Evolutionary conservation across 352 stramenopile species (phyloP).

Genomic region (Phytopythium aichiense): DNA sequence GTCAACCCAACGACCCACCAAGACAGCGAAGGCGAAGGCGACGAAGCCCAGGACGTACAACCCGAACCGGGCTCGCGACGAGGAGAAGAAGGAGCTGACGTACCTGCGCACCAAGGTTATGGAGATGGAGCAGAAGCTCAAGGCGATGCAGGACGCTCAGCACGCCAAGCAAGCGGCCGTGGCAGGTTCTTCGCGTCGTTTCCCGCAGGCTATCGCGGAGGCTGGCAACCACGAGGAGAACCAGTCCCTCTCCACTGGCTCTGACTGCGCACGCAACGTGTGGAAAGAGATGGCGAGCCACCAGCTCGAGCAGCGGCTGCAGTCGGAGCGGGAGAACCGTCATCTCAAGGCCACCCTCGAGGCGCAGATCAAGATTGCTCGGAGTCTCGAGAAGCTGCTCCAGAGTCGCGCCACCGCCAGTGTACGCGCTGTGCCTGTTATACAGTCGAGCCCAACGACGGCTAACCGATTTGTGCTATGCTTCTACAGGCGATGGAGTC

Average conservation of each 20-base stretch:
- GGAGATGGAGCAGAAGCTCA: slow-evolving; percentile 36
- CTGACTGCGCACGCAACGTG: slow-evolving; percentile 13
- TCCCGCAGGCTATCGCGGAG: neutral
- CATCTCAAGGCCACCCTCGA: slow-evolving; percentile 47
- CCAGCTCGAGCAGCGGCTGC: slow-evolving; percentile 36
- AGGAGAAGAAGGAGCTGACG: slow-evolving; percentile 34
- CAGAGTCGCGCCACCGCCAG: slow-evolving; percentile 24
- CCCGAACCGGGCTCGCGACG: slow-evolving; percentile 31
- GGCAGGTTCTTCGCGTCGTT: neutral
- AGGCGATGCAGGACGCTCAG: slow-evolving; percentile 18
- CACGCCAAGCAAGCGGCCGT: neutral
- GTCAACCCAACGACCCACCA: neutral
- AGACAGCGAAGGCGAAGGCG: slow-evolving; percentile 4
- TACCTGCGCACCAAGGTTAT: slow-evolving; percentile 38
- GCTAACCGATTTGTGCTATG: neutral
- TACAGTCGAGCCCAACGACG: neutral
- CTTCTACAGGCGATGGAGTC: slow-evolving; percentile 25
- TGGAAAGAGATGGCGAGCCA: slow-evolving; percentile 40
- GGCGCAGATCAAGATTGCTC: slow-evolving; percentile 58
- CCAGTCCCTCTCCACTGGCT: neutral
- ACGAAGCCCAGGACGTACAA: slow-evolving; percentile 29
- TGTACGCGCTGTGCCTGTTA: slow-evolving; percentile 2
- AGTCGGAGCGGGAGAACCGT: slow-evolving; percentile 53
- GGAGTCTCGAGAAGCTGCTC: slow-evolving; percentile 40
- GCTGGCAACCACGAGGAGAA: neutral